Percentiles rank a stretch among this genome's conserved stretches.
Conservation (phyloP, 1,139 yeast species). For the Citeromyces hawaiiensis region DNA sequence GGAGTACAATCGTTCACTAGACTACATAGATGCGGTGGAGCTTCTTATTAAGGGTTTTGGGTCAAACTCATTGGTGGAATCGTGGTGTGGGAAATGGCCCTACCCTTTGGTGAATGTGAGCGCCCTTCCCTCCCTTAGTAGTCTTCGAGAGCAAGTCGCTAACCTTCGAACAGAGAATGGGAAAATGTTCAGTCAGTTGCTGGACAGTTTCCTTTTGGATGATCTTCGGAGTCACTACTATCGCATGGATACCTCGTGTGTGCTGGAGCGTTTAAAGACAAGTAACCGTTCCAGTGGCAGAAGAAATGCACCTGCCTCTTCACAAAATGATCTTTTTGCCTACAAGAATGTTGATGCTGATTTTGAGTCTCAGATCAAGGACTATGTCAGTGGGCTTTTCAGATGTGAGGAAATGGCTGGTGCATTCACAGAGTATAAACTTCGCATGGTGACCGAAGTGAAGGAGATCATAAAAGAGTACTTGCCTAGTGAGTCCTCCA, state of each 20-base stretch:
- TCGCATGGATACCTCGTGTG: slow-evolving; percentile 30
- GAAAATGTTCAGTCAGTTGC: slow-evolving; percentile 45
- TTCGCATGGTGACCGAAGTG: slow-evolving; percentile 50
- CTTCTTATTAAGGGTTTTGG: slow-evolving; percentile 39
- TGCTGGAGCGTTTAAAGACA: slow-evolving; percentile 34
- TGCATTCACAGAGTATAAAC: slow-evolving; percentile 60
- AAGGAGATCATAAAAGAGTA: slow-evolving; percentile 57
- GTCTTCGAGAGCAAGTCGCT: slow-evolving; percentile 36
- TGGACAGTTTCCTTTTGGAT: slow-evolving; percentile 37
- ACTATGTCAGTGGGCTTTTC: slow-evolving; percentile 38
- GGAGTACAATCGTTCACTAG: slow-evolving; percentile 31
- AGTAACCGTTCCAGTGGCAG: slow-evolving; percentile 6
- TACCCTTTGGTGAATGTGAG: slow-evolving; percentile 37
- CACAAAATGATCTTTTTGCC: slow-evolving; percentile 4
- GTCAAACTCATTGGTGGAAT: slow-evolving; percentile 16
- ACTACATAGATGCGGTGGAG: slow-evolving; percentile 43
- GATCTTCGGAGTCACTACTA: slow-evolving; percentile 51
- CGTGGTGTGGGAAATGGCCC: slow-evolving; percentile 30
- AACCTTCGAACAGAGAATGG: slow-evolving; percentile 48
- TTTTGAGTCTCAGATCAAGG: slow-evolving; percentile 26
- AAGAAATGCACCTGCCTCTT: neutral
- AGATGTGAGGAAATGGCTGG: slow-evolving; percentile 51
- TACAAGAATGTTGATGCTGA: slow-evolving; percentile 16
- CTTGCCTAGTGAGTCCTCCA: slow-evolving; percentile 30
- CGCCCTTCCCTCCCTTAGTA: slow-evolving; percentile 42